Evolutionary conservation across 495 filamentous ascomycete species (phyloP).

Genomic region (Diplogelasinospora grovesii): DNA sequence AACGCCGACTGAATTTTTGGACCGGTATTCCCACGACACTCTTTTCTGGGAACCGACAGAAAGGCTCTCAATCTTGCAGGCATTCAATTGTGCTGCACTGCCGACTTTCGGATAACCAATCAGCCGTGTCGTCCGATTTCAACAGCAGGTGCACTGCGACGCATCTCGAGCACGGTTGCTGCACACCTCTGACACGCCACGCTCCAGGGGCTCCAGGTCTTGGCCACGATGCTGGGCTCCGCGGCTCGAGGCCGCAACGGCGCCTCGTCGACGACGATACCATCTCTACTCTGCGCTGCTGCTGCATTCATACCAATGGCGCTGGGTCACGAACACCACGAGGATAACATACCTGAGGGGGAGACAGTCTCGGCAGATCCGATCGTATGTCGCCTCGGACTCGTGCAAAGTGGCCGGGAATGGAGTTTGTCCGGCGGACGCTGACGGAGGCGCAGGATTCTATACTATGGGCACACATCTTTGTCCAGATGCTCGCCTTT

Average conservation of each 20-base stretch:
- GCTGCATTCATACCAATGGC: slow-evolving; percentile 33
- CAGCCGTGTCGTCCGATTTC: too few species aligned
- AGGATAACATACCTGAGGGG: slow-evolving; percentile 69
- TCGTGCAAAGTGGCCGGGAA: slow-evolving; percentile 11
- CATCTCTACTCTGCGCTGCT: slow-evolving; percentile 6
- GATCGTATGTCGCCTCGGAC: slow-evolving; percentile 54
- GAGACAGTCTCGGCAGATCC: slow-evolving; percentile 71
- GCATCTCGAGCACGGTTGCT: background rate
- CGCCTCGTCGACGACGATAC: slow-evolving; percentile 6
- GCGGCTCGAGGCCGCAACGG: too few species aligned
- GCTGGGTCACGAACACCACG: slow-evolving; percentile 68
- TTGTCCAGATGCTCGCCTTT: slow-evolving; percentile 80
- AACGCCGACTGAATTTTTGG: slow-evolving; percentile 2
- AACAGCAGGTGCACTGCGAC: too few species aligned
- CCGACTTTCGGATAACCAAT: too few species aligned
- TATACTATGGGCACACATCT: slow-evolving; percentile 89
- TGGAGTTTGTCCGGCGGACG: background rate
- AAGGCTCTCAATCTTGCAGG: slow-evolving; percentile 2
- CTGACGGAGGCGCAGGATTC: slow-evolving; percentile 49
- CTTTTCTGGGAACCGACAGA: too few species aligned
- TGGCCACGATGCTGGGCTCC: slow-evolving; percentile 5
- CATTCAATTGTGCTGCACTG: slow-evolving; percentile 17
- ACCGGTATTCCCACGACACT: too few species aligned
- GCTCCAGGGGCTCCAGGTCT: slow-evolving; percentile 2
- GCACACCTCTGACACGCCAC: slow-evolving; percentile 1